Percentiles rank a stretch among this genome's conserved stretches.
Conservation (phyloP, 192 early-diverging fungal species). For the Thoreauomyces humboldtii region DNA sequence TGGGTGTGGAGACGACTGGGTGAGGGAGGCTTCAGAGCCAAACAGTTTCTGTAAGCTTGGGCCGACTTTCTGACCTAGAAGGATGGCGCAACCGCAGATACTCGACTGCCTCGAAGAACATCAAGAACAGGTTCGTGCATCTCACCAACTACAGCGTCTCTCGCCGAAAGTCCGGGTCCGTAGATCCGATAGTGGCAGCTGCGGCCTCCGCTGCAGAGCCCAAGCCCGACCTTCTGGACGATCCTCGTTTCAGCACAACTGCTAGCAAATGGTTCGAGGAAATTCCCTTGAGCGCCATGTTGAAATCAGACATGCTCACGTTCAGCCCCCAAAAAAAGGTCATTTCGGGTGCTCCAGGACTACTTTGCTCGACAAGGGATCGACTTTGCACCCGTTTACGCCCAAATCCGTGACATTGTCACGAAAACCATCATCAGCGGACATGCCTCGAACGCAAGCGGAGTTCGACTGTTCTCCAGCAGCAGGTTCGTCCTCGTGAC, state of each 20-base stretch:
- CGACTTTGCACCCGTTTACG: slow-evolving; percentile 32
- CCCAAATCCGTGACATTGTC: slow-evolving; percentile 34
- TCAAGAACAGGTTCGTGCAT: slow-evolving; percentile 43
- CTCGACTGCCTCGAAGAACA: slow-evolving; percentile 1
- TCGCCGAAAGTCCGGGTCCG: neutral
- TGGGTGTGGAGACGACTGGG: too few species aligned
- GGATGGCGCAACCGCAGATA: too few species aligned
- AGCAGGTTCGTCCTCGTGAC: slow-evolving; percentile 24
- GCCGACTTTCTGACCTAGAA: too few species aligned
- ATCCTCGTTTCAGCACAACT: slow-evolving; percentile 27
- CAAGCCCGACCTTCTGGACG: slow-evolving; percentile 14
- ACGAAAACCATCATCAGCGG: slow-evolving; percentile 42
- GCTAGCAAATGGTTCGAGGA: slow-evolving; percentile 40
- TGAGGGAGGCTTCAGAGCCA: too few species aligned
- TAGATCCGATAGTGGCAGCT: too few species aligned
- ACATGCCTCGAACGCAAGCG: slow-evolving; percentile 36
- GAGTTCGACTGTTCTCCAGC: slow-evolving; percentile 32
- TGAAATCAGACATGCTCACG: too few species aligned
- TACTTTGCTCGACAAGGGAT: slow-evolving; percentile 33
- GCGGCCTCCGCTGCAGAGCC: neutral
- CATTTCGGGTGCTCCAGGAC: slow-evolving; percentile 27
- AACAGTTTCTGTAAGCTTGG: too few species aligned
- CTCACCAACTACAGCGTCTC: slow-evolving; percentile 50
- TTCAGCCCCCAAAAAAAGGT: slow-evolving; percentile 16
- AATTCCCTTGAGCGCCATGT: too few species aligned